Conservation (phyloP, 257 asterid genomes). For the Marsdenia floribunda region DNA sequence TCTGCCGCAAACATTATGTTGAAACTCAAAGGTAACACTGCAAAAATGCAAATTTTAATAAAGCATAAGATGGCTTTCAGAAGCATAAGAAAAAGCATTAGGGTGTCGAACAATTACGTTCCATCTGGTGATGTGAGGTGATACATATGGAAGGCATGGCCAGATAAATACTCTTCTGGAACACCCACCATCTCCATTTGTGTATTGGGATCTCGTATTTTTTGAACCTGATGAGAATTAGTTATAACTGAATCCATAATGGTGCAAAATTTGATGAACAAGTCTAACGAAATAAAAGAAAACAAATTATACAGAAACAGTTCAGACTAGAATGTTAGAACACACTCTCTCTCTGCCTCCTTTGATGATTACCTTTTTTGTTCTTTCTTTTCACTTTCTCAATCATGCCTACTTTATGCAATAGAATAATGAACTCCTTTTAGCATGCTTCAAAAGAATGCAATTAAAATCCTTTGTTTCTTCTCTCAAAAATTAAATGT, state of each 20-base stretch:
- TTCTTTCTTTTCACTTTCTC: neutral
- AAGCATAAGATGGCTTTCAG: slow-evolving; percentile 11
- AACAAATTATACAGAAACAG: neutral
- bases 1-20: slow-evolving; percentile 97
- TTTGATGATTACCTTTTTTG: too few species aligned
- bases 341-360: neutral
- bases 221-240: slow-evolving; percentile 45
- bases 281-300: neutral
- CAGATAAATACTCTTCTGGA: slow-evolving; percentile 76
- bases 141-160: slow-evolving; percentile 96
- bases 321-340: neutral
- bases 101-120: slow-evolving; percentile 43
- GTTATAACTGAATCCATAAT: neutral
- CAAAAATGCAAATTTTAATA: slow-evolving; percentile 14
- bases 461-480: neutral
- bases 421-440: too few species aligned
- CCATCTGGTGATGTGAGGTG: slow-evolving; percentile 82
- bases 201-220: slow-evolving; percentile 65
- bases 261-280: neutral
- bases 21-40: slow-evolving; percentile 90
- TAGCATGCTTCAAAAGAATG: neutral
- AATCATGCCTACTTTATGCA: neutral
- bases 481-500: neutral
- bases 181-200: slow-evolving; percentile 93
- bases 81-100: slow-evolving; percentile 1